Base-by-base conservation (phyloP, 805 yeast species). In the Schizosaccharomyces lindneri region DNA sequence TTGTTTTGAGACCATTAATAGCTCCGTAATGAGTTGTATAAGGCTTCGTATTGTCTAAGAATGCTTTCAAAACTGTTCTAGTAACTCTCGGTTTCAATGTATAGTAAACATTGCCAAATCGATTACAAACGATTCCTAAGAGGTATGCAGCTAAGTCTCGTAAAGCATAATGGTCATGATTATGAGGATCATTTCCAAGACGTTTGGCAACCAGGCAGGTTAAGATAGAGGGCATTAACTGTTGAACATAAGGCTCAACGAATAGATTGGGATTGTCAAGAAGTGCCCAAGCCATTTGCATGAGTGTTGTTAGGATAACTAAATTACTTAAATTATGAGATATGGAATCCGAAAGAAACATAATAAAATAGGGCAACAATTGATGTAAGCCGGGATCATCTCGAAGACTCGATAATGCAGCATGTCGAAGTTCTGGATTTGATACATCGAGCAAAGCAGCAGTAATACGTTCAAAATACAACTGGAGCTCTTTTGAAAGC, bases 321-420 rank as follows among this genome's bases (percentile, higher is more conserved):
- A 85, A 75, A 68, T 84, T 83, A 66, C 85, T 80, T 66, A 90
- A 76, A 68, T 87, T 90, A 69, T 87, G 84, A 0, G 97, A 87
- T 62, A 93, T 62, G 66, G 94, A 95, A 69, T 93, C 99, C 5
- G 96, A 95, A 43, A 88, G 87, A 69, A 93, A 89, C 69, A 93
- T 97, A 61, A 93, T 89, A 67, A 93, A 86, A 70, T 93, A 93
- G 1, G 99, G 99, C 4, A 94, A 93, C 60, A 93, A 73, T 72
- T 93, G 99, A 74, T 93, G 98, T 63, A 93, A 74, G 43, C 99
- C 99, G 1, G 97, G 95, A 70, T 93, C 99, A 39, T 85, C 82
- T 63, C 85, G 81, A 63, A 93, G 74, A 7, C 95, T 85, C 36
- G 83, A 82, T 62, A 93, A 75, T 1, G 97, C 97, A 0, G 96